These are phyloP conservation scores for Tausonia pullulans DNA, from an alignment of 1,284 basidiomycete genomes.

Conservation along the genomic window DNA sequence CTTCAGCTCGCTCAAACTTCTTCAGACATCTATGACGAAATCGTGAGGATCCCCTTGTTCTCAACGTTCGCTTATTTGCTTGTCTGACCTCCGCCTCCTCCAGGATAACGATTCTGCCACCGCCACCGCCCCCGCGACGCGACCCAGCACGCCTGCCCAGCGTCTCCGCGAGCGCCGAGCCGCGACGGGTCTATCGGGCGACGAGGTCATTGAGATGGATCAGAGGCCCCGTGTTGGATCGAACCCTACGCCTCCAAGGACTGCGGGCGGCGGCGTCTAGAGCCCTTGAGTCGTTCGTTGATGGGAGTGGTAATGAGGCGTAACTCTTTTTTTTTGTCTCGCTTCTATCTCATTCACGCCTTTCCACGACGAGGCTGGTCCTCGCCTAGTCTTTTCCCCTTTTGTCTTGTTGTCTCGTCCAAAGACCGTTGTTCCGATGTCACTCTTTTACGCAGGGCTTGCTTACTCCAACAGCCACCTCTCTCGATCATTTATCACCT, in stretches of 20 bases:
- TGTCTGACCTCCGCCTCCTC: neutral
- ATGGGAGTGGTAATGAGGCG: neutral
- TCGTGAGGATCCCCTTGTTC: neutral
- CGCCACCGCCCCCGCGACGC: slow-evolving; percentile 7
- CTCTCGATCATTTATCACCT: neutral
- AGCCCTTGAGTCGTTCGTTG: neutral
- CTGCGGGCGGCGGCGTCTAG: neutral
- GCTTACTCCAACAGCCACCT: neutral
- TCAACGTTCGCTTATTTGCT: neutral
- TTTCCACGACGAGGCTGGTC: neutral
- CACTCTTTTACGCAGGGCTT: neutral
- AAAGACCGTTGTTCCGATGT: too few species aligned
- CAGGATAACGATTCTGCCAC: neutral
- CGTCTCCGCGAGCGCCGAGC: neutral
- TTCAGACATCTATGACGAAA: slow-evolving; percentile 9
- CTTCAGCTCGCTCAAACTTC: too few species aligned
- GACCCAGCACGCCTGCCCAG: slow-evolving; percentile 3
- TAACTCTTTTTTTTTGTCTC: neutral
- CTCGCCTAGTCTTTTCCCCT: neutral
- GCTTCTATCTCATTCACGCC: neutral
- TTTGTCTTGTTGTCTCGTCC: neutral
- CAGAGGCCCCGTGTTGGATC: neutral
- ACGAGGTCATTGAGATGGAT: slow-evolving; percentile 16
- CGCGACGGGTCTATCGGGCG: neutral
- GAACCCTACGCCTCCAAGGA: too few species aligned